These are phyloP conservation scores for Phytophthora sp. DNA, from an alignment of 352 stramenopile species.

Conservation along the genomic window DNA sequence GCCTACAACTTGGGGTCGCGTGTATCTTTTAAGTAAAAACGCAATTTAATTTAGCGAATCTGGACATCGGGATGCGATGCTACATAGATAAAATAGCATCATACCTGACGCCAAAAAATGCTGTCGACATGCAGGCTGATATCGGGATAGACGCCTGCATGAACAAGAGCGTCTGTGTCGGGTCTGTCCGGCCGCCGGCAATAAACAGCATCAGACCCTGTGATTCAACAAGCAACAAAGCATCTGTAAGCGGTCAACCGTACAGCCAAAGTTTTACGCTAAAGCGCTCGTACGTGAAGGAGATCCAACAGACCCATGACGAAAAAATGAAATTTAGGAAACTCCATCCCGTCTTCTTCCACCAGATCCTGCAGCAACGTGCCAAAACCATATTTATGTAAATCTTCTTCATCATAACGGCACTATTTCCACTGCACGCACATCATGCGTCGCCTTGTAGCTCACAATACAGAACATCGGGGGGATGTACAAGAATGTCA, in stretches of 20 bases:
- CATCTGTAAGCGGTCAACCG: not conserved
- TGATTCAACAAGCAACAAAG: constrained; percentile 1
- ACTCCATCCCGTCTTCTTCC: constrained; percentile 85
- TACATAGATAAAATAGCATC: not conserved
- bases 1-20: constrained; percentile 72
- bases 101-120: constrained; percentile 65
- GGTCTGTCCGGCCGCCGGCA: constrained; percentile 78
- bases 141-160: constrained; percentile 86
- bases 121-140: constrained; percentile 62
- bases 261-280: not conserved
- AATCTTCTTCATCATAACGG: not conserved
- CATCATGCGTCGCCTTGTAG: constrained; percentile 82
- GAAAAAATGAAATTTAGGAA: constrained; percentile 89
- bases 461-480: constrained; percentile 88
- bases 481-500: constrained; percentile 90
- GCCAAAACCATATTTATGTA: no score
- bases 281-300: constrained; percentile 58
- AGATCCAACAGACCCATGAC: constrained; percentile 87
- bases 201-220: constrained; percentile 88
- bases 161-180: constrained; percentile 85
- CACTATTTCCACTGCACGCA: constrained; percentile 31
- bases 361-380: constrained; percentile 76
- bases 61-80: not conserved
- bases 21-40: constrained; percentile 53
- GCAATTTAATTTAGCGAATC: not conserved